Percentiles rank a stretch among this genome's conserved stretches.
Evolutionary conservation across 352 stramenopile species (phyloP).

Genomic region (Saprolegnia parasitica): DNA sequence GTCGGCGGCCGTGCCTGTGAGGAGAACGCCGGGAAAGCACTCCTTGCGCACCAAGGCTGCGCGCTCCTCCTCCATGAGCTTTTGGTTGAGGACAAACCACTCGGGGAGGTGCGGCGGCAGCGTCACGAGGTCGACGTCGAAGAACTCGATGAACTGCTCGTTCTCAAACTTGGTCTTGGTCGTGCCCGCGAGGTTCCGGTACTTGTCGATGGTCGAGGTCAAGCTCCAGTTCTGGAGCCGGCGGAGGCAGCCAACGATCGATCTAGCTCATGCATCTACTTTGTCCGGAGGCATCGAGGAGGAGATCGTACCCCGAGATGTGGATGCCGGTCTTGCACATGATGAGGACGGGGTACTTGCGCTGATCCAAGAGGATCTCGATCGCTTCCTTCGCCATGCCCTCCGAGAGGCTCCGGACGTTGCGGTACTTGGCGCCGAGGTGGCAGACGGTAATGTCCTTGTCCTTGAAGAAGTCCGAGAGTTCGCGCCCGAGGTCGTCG

Average conservation of each 20-base stretch:
- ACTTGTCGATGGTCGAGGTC: constrained; percentile 86
- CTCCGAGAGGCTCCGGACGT: constrained; percentile 67
- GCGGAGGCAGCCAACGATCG: constrained; percentile 74
- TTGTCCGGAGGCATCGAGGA: constrained; percentile 42
- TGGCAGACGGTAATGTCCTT: constrained; percentile 77
- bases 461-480: constrained; percentile 78
- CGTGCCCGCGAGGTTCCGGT: constrained; percentile 79
- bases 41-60: constrained; percentile 59
- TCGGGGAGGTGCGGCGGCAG: constrained; percentile 66
- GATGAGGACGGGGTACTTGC: constrained; percentile 72
- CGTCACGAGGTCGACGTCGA: constrained; percentile 80
- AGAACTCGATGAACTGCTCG: constrained; percentile 86
- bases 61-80: constrained; percentile 77
- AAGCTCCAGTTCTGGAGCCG: constrained; percentile 83
- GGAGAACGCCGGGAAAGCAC: constrained; percentile 51
- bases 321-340: constrained; percentile 63
- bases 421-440: constrained; percentile 75
- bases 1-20: constrained; percentile 6
- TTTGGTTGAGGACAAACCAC: constrained; percentile 80
- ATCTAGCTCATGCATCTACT: constrained; percentile 43
- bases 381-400: constrained; percentile 84
- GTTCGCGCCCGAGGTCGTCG: constrained; percentile 70
- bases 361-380: constrained; percentile 76
- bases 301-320: constrained; percentile 36
- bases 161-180: constrained; percentile 86